Base-by-base conservation (phyloP, 2,329 filamentous ascomycete genomes). In the Trichoderma breve region DNA sequence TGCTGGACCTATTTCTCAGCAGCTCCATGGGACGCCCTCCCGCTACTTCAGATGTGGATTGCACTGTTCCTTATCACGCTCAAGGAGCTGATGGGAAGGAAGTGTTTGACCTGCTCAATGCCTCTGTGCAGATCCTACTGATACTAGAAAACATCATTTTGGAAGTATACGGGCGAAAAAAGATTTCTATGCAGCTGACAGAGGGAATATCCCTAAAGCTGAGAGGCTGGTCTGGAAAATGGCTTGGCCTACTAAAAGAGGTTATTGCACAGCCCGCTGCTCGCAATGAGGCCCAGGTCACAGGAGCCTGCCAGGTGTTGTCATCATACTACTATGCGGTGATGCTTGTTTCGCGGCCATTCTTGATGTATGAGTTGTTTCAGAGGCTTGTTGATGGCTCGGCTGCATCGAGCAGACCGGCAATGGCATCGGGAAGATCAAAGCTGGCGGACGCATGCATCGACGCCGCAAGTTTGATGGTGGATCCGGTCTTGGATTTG, bases 311-410 rank as follows among this genome's bases (percentile, higher is more conserved):
- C 32, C 86, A 87, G 76, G 83, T 87, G 0, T 76, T 88, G 8
- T 82, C 84, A 0, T 85, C 86, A 2, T 88, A 88, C 70, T 87
- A 88, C 76, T 88, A 88, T 72, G 84, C 86, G 0, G 86, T 88
- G n/a, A 88, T 88, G 80, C 81, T 88, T 3, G 86, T 88, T 0
- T 86, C 86, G 0, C 80, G 86, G 1, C 86, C 86, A 0, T 88
- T 88, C 65, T 80, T 88, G 7, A 87, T 88, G 86, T 87, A 86
- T 63, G 86, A 88, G 76, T 79, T 88, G 3, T 84, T 82, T 65
- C 81, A 82, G 32, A 80, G 86, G 0, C 73, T 88, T 4, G 81
- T 82, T 0, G 83, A 85, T 11, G 78, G 74, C 4, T 73, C 78
- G 0, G 70, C 75, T 0, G 39, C 74, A n/a, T 72, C 71, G 30